Base-by-base conservation (phyloP, 371 early-diverging fungal genomes). In the Rhizopus microsporus region DNA sequence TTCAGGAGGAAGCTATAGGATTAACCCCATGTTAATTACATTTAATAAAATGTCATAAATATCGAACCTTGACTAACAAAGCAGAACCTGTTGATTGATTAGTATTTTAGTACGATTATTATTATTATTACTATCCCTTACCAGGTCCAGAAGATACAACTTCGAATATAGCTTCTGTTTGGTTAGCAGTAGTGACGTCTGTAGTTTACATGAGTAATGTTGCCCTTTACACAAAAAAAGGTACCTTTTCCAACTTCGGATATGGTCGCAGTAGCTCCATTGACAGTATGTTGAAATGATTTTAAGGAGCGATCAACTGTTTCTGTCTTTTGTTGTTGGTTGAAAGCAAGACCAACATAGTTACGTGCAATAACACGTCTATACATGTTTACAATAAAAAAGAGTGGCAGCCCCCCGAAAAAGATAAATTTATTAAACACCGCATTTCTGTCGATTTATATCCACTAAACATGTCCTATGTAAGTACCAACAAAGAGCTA, bases 141-240 rank as follows among this genome's bases (percentile, higher is more conserved):
- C 79, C 79, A 35, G 75, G 77, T 3, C 87, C 87, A 30, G 83
- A 71, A 52, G 82, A 81, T 5, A 86, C 72, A 9, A 83, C 74
- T 56, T 83, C 80, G 69, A 86, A 86, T 33, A 70, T 77, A 40
- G 87, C 81, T 56, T 84, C 84, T 32, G 77, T 72, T 54, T 77
- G 71, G 62, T 73, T 80, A 54, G 74, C 71, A 42, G 70, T 63
- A 8, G 72, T 67, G 38, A 61, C 59, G 54, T 77, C 83, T 67
- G 72, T 60, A n/a, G 23, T 23, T 23, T 23, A 23, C 2, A 23
- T 23, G 23, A 23, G 23, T 23, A 23, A 23, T 23, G 65, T 65
- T 68, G 45, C 23, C 23, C 23, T 23, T 23, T 23, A 23, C 23
- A 23, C 23, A 51, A 37, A 16, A 38, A 13, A 43, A 10, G 6